Evolutionary conservation across 176 grass and related monocot genomes (phyloP), one percentile per base, ranked within the genome.

Genomic region (Avena eriantha): DNA sequence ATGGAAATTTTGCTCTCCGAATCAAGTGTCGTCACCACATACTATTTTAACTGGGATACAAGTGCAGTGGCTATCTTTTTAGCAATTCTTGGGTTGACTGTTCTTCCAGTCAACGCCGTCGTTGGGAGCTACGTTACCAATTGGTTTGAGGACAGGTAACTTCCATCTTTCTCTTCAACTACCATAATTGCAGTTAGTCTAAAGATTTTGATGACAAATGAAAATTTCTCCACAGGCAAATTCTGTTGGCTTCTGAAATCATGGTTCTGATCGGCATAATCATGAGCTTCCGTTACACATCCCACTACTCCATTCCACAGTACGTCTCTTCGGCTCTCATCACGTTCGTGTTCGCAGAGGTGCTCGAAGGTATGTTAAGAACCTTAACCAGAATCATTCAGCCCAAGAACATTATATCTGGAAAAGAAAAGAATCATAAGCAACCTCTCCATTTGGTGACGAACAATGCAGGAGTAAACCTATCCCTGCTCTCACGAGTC

Each of bases 1-100:
- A 99, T 99, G 97, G 97, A 99, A 88, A 96, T 99, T 58, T 84
- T 99, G 91, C 87, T 99, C 17, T 92, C 94, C 3, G 97, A 98
- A 79, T 98, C 97, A 66, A 98, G 97, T 54, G 94, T 98, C 2
- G 9, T 98, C 65, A 98, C 97, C 58, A 91, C 86, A 71, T 83
- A 88, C 87, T 98, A 98, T 85, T 98, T 98, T 84, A 88, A 82
- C 55, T 98, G 94, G 97, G 79, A 89, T 77, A 98, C 97, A 22
- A 98, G 92, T 80, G 72, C 36, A 26, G 94, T 98, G 56, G 94
- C 97, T 23, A 86, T 98, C 83, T 98, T 96, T 73, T 79, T 98
- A 76, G 92, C 92, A 1, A 84, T 93, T 86, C 92, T 98, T 73
- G 97, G 97, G 58, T 77, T 92, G 56, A 96, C 94, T 17, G 97